phyloP scores from a whole-genome alignment of 768 basidiomycete species.

The Hortiboletus flavorubellus region DNA sequence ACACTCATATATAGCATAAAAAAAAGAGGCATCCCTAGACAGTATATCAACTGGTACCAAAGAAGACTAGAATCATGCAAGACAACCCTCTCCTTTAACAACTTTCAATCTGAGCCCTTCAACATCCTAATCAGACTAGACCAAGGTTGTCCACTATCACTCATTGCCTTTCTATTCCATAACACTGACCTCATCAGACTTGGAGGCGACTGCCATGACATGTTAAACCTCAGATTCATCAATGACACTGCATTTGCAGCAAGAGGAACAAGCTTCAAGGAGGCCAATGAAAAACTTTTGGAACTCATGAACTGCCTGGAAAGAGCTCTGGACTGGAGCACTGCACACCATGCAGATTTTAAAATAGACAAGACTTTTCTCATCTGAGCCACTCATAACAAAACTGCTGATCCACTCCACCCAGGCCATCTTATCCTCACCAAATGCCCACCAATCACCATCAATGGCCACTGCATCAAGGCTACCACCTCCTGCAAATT shows the following conservation, averaged over 20 bases:
- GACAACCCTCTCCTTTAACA: slow-evolving; percentile 26
- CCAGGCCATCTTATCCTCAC: too few relatives aligned
- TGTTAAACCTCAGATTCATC: slow-evolving; percentile 3
- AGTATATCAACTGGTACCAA: slow-evolving; percentile 1
- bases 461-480: too few relatives aligned
- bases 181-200: slow-evolving; percentile 23
- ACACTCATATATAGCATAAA: neutral
- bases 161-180: slow-evolving; percentile 27
- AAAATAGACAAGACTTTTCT: slow-evolving; percentile 1
- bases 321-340: too few relatives aligned
- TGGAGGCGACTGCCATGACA: neutral
- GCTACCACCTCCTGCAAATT: too few relatives aligned
- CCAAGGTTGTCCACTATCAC: slow-evolving; percentile 32
- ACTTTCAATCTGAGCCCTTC: slow-evolving; percentile 18
- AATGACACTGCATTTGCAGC: neutral
- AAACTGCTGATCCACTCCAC: too few relatives aligned
- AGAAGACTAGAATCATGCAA: too few relatives aligned
- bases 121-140: slow-evolving; percentile 22
- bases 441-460: too few relatives aligned
- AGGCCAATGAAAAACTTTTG: neutral
- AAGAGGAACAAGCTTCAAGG: neutral
- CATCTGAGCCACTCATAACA: neutral
- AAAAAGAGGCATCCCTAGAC: neutral
- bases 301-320: neutral
- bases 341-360: neutral